A percentile compares a stretch with the other conserved stretches of the same genome.
These are phyloP conservation scores for Collybia mongolica DNA, from an alignment of 768 basidiomycete genomes.

Conservation along the genomic window DNA sequence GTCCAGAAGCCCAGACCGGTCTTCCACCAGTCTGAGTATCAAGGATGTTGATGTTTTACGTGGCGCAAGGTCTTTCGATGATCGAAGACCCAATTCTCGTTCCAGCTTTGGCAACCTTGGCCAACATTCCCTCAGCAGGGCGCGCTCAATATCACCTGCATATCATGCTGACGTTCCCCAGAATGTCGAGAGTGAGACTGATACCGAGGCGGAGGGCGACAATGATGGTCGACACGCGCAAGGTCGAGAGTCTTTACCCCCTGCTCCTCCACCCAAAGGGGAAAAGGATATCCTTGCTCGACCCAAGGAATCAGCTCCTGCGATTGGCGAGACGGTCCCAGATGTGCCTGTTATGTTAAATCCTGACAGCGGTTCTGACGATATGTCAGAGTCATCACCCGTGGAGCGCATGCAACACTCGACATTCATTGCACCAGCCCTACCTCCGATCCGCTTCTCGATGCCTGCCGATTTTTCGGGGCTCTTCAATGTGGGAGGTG, in stretches of 20 bases:
- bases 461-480: conserved; percentile 84
- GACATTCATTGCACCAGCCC: conserved; percentile 83
- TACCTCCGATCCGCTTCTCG: conserved; percentile 91
- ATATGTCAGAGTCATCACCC: conserved; percentile 55
- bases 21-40: conserved; percentile 24
- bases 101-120: conserved; percentile 28
- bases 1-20: conserved; percentile 14
- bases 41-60: conserved; percentile 22
- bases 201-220: conserved; percentile 62
- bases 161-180: conserved; percentile 71
- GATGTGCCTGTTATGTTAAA: conserved; percentile 28
- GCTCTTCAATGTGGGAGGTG: conserved; percentile 56
- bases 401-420: conserved; percentile 67
- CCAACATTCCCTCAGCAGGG: conserved; percentile 30
- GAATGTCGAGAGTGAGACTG: conserved; percentile 71
- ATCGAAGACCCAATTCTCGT: conserved; percentile 16
- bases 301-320: neutral
- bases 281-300: conserved; percentile 7
- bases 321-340: conserved; percentile 13
- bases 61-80: conserved; percentile 19
- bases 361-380: conserved; percentile 40
- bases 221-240: conserved; percentile 21
- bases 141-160: conserved; percentile 57
- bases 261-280: conserved; percentile 45
- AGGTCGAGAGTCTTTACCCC: conserved; percentile 26